A percentile compares a stretch with the other conserved stretches of the same genome.
These are phyloP conservation scores for Plasmodium falciparum DNA, from an alignment of 169 alveolate genomes.

Conservation along the genomic window DNA sequence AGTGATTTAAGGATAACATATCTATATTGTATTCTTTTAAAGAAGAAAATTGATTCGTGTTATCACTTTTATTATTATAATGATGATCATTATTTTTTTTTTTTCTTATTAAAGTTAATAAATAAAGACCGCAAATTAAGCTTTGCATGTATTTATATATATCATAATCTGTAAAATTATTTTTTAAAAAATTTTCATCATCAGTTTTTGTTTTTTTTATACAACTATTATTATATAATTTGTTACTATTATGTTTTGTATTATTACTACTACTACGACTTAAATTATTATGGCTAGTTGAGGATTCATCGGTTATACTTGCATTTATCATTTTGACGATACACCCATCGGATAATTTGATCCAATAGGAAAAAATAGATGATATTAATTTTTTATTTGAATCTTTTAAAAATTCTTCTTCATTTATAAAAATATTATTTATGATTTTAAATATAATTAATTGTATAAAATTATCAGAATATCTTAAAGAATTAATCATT, in stretches of 20 bases:
- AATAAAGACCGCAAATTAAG: constrained; percentile 52
- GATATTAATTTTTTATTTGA: constrained; percentile 64
- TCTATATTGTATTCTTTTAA: constrained; percentile 47
- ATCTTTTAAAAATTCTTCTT: constrained; percentile 50
- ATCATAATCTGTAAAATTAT: constrained; percentile 54
- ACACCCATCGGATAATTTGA: constrained; percentile 54
- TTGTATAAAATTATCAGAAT: constrained; percentile 65
- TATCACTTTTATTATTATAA: constrained; percentile 1
- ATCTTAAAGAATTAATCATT: constrained; percentile 68
- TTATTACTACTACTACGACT: not conserved
- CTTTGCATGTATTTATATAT: constrained; percentile 66
- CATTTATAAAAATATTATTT: constrained; percentile 39
- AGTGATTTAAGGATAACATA: constrained; percentile 14
- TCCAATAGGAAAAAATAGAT: constrained; percentile 55
- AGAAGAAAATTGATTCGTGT: not conserved
- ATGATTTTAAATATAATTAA: constrained; percentile 62
- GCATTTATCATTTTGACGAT: constrained; percentile 47
- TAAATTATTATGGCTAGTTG: not conserved
- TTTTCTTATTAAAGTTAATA: constrained; percentile 38
- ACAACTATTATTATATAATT: constrained; percentile 5
- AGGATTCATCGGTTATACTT: constrained; percentile 2
- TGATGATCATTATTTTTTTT: constrained; percentile 20
- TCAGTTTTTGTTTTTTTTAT: not conserved
- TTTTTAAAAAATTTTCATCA: constrained; percentile 25
- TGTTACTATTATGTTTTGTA: not conserved